Base-by-base conservation (phyloP, 148 eudicot species). In the Chenopodium quinoa region DNA sequence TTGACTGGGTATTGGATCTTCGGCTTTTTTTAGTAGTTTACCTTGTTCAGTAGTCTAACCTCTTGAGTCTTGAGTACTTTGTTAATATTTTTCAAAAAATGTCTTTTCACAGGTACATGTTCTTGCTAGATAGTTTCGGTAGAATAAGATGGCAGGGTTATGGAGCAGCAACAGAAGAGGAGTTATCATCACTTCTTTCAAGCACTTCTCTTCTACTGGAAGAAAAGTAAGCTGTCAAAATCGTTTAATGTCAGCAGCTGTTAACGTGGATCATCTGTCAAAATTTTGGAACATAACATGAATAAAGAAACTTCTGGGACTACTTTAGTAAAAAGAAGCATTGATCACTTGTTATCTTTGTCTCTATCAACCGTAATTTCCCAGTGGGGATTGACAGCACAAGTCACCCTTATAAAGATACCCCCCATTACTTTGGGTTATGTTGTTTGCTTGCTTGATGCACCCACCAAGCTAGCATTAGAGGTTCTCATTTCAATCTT, bases 91-190 rank as follows among this genome's bases (percentile, higher is more conserved):
- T 81, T 23, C 56, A 3, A 12, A 74, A 20, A 22, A 27, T 16
- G n/a, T 19, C 23, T 19, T 37, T 85, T 73, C 47, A 62, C 93
- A 96, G 99, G 88, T 94, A 94, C 54, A 82, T 86, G 50, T 94
- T 94, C 85, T 92, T 96, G 91, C 90, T 96, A 12, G 99, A 96
- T 85, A 92, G 90, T 72, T 88, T 89, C 75, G 98, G 98, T 71
- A 90, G 93, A 82, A 85, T 96, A 86, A 84, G 99, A 81, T 96
- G 99, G 98, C 98, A 92, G 86, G 97, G 94, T 47, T 89, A 75
- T 67, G 99, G 99, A 56, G 62, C 76, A 27, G 91, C 99, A 73
- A 89, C 95, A 48, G 85, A 89, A 82, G 97, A 94, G 62, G 99
- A 96, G 89, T 22, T 92, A 71, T 77, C 87, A 0, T 90, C 95